Evolutionary conservation across 139 green algal genomes (phyloP), one percentile per base, ranked within the genome.

Genomic region (Nannochloris sp.): DNA sequence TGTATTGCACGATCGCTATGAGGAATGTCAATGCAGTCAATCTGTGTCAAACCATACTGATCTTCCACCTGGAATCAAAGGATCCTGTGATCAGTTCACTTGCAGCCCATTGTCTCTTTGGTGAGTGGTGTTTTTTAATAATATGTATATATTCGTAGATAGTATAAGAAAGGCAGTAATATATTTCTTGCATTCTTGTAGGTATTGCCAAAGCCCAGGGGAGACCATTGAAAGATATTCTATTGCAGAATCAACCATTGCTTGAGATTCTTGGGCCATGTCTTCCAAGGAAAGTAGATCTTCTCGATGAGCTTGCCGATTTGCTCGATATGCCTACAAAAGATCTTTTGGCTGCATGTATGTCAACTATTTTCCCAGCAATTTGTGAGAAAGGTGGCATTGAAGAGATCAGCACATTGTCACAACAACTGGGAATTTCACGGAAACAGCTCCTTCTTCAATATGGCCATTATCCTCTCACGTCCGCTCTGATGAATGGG

Each of bases 401-500:
- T 11, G 16, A 55, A 10, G 75, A 50, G 2, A 31, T 85, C 61
- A 65, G 70, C 6, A 59, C 45, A 17, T 72, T 85, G 45, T 77
- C 75, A 5, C n/a, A 59, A 13, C 58, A 65, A 43, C 50, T 53
- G 49, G 70, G 66, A 33, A 25, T 70, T 51, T n/a, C 29, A 12
- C 10, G 6, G 4, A n/a, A 64, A 1, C 37, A 60, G 20, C 25
- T 77, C 26, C 30, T 77, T 43, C 37, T 44, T 3, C 62, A 77
- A 23, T 53, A 74, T 5, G 75, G 75, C 6, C 68, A 81, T 60
- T 53, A 69, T 44, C 62, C 65, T 1, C 46, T 85, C 11, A 72
- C 78, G 6, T 62, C 67, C 5, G 60, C 63, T 56, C 37, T 84
- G 10, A 79, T 73, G 61, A 40, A 76, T 11, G 75, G 69, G 23